A percentile compares a stretch with the other conserved stretches of the same genome.
phyloP scores from a whole-genome alignment of 1,139 yeast species.

The Zygoascus hellenicus region DNA sequence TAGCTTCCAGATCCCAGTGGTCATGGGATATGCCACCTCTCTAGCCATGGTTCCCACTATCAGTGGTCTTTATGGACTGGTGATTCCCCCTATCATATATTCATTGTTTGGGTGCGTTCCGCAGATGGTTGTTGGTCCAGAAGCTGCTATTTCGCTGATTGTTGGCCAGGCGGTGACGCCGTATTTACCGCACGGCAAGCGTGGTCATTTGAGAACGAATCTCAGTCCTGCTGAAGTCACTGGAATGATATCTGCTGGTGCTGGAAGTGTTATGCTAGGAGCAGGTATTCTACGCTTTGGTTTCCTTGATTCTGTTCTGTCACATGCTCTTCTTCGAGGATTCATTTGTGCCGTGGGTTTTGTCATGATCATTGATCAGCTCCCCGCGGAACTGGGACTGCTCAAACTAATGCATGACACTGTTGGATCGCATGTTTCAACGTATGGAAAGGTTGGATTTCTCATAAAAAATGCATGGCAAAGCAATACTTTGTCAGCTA shows the following conservation, averaged over 20 bases:
- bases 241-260: conserved; percentile 65
- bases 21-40: conserved; percentile 83
- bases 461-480: conserved; percentile 41
- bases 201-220: conserved; percentile 8
- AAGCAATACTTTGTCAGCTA: conserved; percentile 32
- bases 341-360: conserved; percentile 91
- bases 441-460: conserved; percentile 63
- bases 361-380: conserved; percentile 78
- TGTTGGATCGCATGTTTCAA: conserved; percentile 64
- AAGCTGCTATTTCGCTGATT: conserved; percentile 84
- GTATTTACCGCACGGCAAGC: conserved; percentile 18
- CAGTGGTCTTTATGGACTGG: conserved; percentile 77
- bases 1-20: conserved; percentile 85
- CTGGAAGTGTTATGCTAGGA: conserved; percentile 69
- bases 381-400: conserved; percentile 68
- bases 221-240: conserved; percentile 64
- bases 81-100: conserved; percentile 78
- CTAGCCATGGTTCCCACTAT: conserved; percentile 87
- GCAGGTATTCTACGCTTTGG: conserved; percentile 85
- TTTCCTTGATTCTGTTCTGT: conserved; percentile 77
- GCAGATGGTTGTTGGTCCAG: conserved; percentile 96
- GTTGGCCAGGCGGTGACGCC: conserved; percentile 87
- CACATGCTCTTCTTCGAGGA: conserved; percentile 78
- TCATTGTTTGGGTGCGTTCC: conserved; percentile 87
- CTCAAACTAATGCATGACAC: conserved; percentile 35